Evolutionary conservation across 495 filamentous ascomycete species (phyloP), one percentile per base, ranked within the genome.

Genomic region (Tetracladium setigerum): DNA sequence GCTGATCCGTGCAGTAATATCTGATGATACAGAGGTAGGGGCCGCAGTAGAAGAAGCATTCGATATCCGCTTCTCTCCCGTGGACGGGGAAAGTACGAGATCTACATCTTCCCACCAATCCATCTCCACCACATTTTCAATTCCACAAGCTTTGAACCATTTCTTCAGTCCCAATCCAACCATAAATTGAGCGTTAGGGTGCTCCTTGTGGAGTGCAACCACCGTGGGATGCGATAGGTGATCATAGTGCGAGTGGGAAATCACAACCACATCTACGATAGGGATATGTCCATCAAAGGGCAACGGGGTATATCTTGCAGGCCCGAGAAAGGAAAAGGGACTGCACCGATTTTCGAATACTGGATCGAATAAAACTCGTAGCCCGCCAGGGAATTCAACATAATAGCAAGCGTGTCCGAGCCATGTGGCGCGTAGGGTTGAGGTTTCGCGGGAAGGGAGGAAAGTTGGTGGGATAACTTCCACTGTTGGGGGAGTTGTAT

Each of bases 31-130:
- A 4, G 43, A 42, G 34, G 52, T 38, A 8, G 49, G 44, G 1
- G 50, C 34, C 18, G 49, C 36, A 9, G 49, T 33, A 32, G 49
- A 52, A 35, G 57, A 44, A 50, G 47, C 41, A 32, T 41, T 19
- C 41, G 61, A 33, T 59, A 58, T 37, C 16, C 30, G 13, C 44
- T 64, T 64, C 52, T 58, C 58, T 30, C 66, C 55, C 33, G 62
- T 54, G 0, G 59, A 35, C 0, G 73, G 72, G 30, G 73, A 73
- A 37, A 95, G 59, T 0, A 68, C 78, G 15, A 96, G 61, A 42
- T 90, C 82, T 9, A 79, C 75, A 48, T 87, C 80, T 53, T 95
- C 84, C 90, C 92, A 96, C 92, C 92, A 98, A 59, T 98, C 92
- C 60, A 95, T 60, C 66, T 96, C 91, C 1, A 86, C 91, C 34